phyloP scores from a whole-genome alignment of 768 basidiomycete genomes.

The Lactarius tabidus region DNA sequence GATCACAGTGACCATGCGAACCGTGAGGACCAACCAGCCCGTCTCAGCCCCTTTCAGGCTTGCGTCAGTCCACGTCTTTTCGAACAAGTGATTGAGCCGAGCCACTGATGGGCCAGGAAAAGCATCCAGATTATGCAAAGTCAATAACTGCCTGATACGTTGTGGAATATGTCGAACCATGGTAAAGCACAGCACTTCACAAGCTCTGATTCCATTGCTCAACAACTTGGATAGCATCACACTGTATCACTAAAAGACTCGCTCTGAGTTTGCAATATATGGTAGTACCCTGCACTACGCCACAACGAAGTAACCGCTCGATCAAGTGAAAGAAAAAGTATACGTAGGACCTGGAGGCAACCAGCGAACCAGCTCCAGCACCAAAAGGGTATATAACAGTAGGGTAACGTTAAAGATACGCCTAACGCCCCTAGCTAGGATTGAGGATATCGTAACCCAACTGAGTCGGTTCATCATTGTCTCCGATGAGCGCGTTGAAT shows the following conservation, averaged over 20 bases:
- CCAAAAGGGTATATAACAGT: neutral
- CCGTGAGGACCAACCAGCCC: conserved; percentile 79
- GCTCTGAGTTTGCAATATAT: neutral
- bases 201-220: neutral
- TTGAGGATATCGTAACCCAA: conserved; percentile 51
- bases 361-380: conserved; percentile 9
- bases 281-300: conserved; percentile 16
- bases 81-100: conserved; percentile 53
- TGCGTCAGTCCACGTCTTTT: conserved; percentile 63
- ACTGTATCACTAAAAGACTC: neutral
- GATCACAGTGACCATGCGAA: conserved; percentile 35
- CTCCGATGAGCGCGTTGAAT: conserved; percentile 48
- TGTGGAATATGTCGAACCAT: conserved; percentile 52
- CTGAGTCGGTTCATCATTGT: conserved; percentile 43
- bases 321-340: neutral
- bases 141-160: conserved; percentile 66
- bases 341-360: conserved; percentile 1
- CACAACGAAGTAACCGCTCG: neutral
- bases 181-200: neutral
- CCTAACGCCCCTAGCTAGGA: conserved; percentile 25
- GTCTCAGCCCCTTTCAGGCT: conserved; percentile 59
- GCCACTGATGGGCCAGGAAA: conserved; percentile 53
- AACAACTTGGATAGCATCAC: neutral
- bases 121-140: conserved; percentile 59
- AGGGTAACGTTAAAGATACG: neutral